These are phyloP conservation scores for Ammopiptanthus mongolicus DNA, from an alignment of 306 rosid genomes.

Conservation along the genomic window DNA sequence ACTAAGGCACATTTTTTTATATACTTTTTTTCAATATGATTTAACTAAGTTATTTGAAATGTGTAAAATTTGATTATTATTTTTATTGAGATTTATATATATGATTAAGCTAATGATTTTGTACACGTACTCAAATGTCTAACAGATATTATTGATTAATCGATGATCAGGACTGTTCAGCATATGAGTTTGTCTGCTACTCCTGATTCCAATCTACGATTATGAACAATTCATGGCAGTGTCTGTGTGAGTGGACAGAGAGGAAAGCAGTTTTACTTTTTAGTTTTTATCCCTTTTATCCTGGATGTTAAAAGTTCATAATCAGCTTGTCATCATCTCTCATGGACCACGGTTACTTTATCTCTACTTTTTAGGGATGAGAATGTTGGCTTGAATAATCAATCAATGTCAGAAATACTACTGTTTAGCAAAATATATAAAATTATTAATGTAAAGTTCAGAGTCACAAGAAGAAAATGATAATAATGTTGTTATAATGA, in stretches of 20 bases:
- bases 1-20: too few species aligned
- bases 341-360: constrained; percentile 27
- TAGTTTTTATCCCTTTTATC: constrained; percentile 15
- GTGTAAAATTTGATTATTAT: too few species aligned
- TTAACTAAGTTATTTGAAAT: too few species aligned
- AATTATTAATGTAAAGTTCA: background rate
- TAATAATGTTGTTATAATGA: background rate
- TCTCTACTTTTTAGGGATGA: constrained; percentile 37
- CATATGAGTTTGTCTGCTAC: constrained; percentile 8
- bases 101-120: too few species aligned
- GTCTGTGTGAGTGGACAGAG: background rate
- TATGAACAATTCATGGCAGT: constrained; percentile 7
- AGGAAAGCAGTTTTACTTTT: constrained; percentile 19
- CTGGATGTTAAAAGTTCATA: constrained; percentile 20
- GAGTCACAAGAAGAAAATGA: background rate
- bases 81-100: too few species aligned
- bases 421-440: background rate
- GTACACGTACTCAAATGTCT: too few species aligned
- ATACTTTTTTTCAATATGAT: too few species aligned
- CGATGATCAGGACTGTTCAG: background rate
- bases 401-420: constrained; percentile 15
- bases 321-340: constrained; percentile 39
- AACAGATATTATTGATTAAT: background rate
- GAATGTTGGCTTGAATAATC: constrained; percentile 41
- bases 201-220: constrained; percentile 12